A percentile compares a stretch with the other conserved stretches of the same genome.
phyloP scores from a whole-genome alignment of 371 early-diverging fungal genomes.

The Mortierella sp. region DNA sequence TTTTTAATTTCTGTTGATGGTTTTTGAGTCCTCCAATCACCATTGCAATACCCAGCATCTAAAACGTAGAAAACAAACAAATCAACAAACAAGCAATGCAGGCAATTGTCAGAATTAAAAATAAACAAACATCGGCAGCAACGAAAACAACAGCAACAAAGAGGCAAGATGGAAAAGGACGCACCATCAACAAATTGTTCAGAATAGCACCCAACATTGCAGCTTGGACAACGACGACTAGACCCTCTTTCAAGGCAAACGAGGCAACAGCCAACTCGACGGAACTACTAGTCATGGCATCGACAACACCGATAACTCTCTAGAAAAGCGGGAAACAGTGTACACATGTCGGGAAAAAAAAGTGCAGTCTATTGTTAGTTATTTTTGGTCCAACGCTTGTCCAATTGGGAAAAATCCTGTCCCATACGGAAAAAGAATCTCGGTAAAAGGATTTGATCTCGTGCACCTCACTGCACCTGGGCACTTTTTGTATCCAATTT shows the following conservation, averaged over 20 bases:
- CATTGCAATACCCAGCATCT: constrained; percentile 47
- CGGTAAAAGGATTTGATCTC: no score
- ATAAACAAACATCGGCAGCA: no score
- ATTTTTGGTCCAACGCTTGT: no score
- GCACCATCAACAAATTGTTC: constrained; percentile 83
- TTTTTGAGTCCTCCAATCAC: constrained; percentile 36
- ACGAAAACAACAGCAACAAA: no score
- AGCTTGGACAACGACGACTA: constrained; percentile 87
- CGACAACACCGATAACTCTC: constrained; percentile 41
- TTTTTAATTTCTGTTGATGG: constrained; percentile 11
- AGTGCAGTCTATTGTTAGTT: no score
- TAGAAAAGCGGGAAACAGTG: constrained; percentile 6
- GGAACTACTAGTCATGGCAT: constrained; percentile 70
- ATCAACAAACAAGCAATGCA: background rate
- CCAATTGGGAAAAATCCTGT: no score
- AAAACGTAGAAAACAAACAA: no score
- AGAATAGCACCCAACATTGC: constrained; percentile 90
- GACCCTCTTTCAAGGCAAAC: constrained; percentile 82
- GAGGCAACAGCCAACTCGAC: constrained; percentile 88
- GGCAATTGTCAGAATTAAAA: constrained; percentile 14
- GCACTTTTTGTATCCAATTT: no score
- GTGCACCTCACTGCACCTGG: no score
- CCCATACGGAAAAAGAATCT: no score
- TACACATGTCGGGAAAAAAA: no score
- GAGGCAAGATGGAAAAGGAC: constrained; percentile 60